Base-by-base conservation (phyloP, 257 asterid species). In the Capsicum rhomboideum region DNA sequence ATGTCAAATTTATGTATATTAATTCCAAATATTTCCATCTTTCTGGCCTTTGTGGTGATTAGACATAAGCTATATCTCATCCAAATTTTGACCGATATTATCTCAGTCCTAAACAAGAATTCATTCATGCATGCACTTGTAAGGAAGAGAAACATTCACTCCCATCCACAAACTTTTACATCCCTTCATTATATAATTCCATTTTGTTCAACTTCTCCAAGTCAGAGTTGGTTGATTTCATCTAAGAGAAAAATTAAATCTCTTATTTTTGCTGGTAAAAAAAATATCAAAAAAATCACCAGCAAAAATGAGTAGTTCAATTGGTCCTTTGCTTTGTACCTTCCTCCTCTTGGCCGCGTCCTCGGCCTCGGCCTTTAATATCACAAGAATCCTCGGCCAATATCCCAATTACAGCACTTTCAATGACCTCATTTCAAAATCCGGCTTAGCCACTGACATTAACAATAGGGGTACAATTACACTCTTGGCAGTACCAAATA, bases 401-500 rank as follows among this genome's bases (percentile, higher is more conserved):
- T 79, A 87, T 84, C 90, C 98, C 0, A 90, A 92, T 0, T 95
- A 87, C 90, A 87, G 90, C 77, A 78, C 64, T 12, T 92, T 91
- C 85, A 94, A 90, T 85, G 29, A 55, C 13, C 89, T 89, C 63
- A 87, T 95, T 28, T 46, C 89, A 10, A 75, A 55, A 37, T 88
- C 93, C 13, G 82, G 72, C n/a, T 86, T 94, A n/a, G 90, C 87
- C 26, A 50, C 4, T 0, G 90, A 82, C 1, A 87, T 95, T 85
- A 92, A 93, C 69, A 21, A 79, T 29, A 92, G 97, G 7, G 40
- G 40, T 50, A 83, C 94, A 72, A 84, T 94, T 82, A 94, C 98
- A 21, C 78, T 94, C n/a, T 93, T 95, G 6, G 99, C 93, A 82
- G 44, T 95, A 4, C 63, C 86, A 37, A 90, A 93, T 86, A 92